Evolutionary conservation across 1,139 yeast species (phyloP).

Genomic region (Taphrina betulina): DNA sequence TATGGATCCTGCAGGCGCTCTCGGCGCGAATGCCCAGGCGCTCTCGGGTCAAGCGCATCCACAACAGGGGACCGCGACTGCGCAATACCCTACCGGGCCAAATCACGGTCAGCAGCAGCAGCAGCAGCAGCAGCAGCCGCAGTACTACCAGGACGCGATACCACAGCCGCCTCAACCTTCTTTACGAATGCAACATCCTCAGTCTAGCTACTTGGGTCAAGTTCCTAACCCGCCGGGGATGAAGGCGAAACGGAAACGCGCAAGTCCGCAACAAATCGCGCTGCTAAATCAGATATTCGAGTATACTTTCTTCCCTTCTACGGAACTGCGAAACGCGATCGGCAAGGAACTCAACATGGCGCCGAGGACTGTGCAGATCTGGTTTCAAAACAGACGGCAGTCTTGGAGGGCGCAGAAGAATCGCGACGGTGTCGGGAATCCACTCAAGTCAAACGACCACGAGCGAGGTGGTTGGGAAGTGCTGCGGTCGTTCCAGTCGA

Average conservation of each 20-base stretch:
- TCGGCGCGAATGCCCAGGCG: no score
- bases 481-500: slow-evolving; percentile 22
- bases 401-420: slow-evolving; percentile 45
- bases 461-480: slow-evolving; percentile 33
- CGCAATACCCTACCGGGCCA: not conserved
- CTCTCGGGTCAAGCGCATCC: no score
- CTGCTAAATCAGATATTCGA: slow-evolving; percentile 45
- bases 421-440: not conserved
- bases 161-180: no score
- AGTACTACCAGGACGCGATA: slow-evolving; percentile 15
- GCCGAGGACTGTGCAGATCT: slow-evolving; percentile 47
- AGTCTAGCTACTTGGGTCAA: slow-evolving; percentile 5
- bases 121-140: no score
- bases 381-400: slow-evolving; percentile 48
- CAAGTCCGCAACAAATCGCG: slow-evolving; percentile 45
- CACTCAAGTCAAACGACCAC: slow-evolving; percentile 19
- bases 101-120: slow-evolving; percentile 10
- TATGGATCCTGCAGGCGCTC: no score
- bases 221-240: slow-evolving; percentile 21
- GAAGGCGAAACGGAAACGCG: slow-evolving; percentile 46
- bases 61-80: no score
- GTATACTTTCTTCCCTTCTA: slow-evolving; percentile 46
- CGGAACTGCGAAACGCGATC: slow-evolving; percentile 44
- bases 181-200: no score
- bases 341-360: slow-evolving; percentile 48